Base-by-base conservation (phyloP, 352 stramenopile genomes). In the Globisporangium lucens region DNA sequence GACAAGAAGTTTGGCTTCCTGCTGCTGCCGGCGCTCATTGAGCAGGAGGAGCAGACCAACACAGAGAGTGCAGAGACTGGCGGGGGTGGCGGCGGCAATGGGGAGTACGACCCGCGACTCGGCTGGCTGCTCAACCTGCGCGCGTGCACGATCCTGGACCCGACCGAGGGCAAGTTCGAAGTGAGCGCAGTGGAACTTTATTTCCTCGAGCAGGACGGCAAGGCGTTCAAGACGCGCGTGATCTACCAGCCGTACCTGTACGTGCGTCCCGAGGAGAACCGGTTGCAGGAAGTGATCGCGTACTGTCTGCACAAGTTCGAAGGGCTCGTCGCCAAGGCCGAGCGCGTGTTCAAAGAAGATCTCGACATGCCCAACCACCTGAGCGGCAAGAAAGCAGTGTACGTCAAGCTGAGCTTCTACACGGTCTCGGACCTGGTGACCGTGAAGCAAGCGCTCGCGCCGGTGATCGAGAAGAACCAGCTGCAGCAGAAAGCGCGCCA, bases 181-280 rank as follows among this genome's bases (percentile, higher is more conserved):
- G 87, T 92, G n/a, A 90, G 83, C 55, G 94, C 89, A 4, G 70
- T 98, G 12, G 97, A 99, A 69, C 65, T 99, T 46, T 99, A 98
- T 77, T 99, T 99, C 73, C 70, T 98, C 7, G 83, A 97, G 73
- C 90, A 98, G 67, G 90, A 97, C 68, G 93, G 91, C 22, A 78
- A 79, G 46, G 95, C 87, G 9, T 99, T 99, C 83, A 99, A 99
- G 80, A 93, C 94, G 5, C 95, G 89, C 35, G 80, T 99, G 29
- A 79, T 99, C 27, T 97, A 99, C 76, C 77, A 91, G 73, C 98
- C 98, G 4, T 99, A 99, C 74, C 98, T 99, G 66, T 99, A 98
- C 70, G 78, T 99, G 13, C 71, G 83, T 8, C 75, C 84, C 2
- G 80, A 88, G 35, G 60, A 75, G 4, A 86, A 87, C 58, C 74